These are phyloP conservation scores for Wickerhamomyces bovis DNA, from an alignment of 805 yeast species.

Conservation along the genomic window DNA sequence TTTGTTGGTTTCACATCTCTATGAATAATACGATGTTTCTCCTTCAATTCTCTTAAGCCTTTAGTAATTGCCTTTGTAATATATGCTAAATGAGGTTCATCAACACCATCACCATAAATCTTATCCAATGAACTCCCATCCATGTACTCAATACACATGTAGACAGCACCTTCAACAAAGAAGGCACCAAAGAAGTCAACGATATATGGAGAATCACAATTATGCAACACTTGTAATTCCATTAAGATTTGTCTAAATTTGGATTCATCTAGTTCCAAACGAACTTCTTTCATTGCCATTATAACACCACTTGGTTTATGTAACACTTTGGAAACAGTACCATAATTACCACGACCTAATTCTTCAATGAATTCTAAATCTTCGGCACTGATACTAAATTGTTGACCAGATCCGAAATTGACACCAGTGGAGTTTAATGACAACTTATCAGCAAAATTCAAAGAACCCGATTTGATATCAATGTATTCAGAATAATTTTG, in stretches of 20 bases:
- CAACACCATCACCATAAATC: slow-evolving; percentile 67
- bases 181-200: slow-evolving; percentile 98
- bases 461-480: slow-evolving; percentile 86
- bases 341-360: slow-evolving; percentile 93
- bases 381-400: slow-evolving; percentile 79
- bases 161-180: slow-evolving; percentile 95
- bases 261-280: slow-evolving; percentile 89
- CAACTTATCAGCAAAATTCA: slow-evolving; percentile 90
- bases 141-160: slow-evolving; percentile 98
- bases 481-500: slow-evolving; percentile 82
- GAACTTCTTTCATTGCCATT: slow-evolving; percentile 97
- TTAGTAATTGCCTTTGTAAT: slow-evolving; percentile 73
- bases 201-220: slow-evolving; percentile 83
- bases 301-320: slow-evolving; percentile 88
- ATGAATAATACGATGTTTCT: slow-evolving; percentile 86
- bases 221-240: slow-evolving; percentile 93
- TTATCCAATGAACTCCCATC: slow-evolving; percentile 93
- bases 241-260: slow-evolving; percentile 90
- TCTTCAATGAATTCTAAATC: slow-evolving; percentile 81
- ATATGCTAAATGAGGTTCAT: slow-evolving; percentile 74
- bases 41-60: slow-evolving; percentile 82
- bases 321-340: slow-evolving; percentile 87
- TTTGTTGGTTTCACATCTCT: slow-evolving; percentile 97
- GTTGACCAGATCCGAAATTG: slow-evolving; percentile 82
- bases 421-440: slow-evolving; percentile 89